phyloP scores from a whole-genome alignment of 371 early-diverging fungal species.

The Mucor plumbeus region DNA sequence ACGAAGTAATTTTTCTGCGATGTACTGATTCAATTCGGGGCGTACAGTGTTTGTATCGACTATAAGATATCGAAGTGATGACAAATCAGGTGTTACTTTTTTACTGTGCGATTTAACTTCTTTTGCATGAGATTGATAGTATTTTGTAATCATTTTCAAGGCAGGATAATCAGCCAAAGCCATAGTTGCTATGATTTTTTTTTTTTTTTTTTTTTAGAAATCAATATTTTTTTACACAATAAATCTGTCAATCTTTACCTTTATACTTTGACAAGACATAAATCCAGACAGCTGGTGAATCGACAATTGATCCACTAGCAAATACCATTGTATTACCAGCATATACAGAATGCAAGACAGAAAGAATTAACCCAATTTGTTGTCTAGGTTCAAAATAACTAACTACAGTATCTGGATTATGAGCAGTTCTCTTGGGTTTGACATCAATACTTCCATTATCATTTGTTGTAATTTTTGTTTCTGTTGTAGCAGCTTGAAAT shows the following conservation, averaged over 20 bases:
- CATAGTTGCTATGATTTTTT: slow-evolving; percentile 50
- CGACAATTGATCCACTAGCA: slow-evolving; percentile 66
- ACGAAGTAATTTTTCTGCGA: slow-evolving; percentile 65
- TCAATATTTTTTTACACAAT: too few relatives aligned
- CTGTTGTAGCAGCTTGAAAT: slow-evolving; percentile 37
- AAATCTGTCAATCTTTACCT: slow-evolving; percentile 25
- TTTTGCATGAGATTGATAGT: slow-evolving; percentile 44
- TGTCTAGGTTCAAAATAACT: slow-evolving; percentile 83
- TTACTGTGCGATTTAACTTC: slow-evolving; percentile 53
- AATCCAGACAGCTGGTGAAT: slow-evolving; percentile 74
- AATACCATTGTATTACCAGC: slow-evolving; percentile 73
- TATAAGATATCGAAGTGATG: slow-evolving; percentile 63
- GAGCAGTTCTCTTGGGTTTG: slow-evolving; percentile 18
- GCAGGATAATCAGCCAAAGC: slow-evolving; percentile 73
- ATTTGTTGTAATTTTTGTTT: slow-evolving; percentile 17
- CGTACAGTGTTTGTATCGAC: slow-evolving; percentile 68
- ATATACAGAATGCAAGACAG: slow-evolving; percentile 72
- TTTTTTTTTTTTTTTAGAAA: not conserved
- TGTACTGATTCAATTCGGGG: slow-evolving; percentile 55
- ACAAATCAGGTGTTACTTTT: slow-evolving; percentile 60
- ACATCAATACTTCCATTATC: slow-evolving; percentile 10
- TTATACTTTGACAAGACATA: slow-evolving; percentile 67
- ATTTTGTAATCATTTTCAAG: slow-evolving; percentile 55
- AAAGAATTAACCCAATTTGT: slow-evolving; percentile 78
- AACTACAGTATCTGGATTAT: slow-evolving; percentile 55